Percentiles rank a stretch among this genome's conserved stretches.
Evolutionary conservation across 129 eudicot species (phyloP).

Genomic region (Flaveria linearis): DNA sequence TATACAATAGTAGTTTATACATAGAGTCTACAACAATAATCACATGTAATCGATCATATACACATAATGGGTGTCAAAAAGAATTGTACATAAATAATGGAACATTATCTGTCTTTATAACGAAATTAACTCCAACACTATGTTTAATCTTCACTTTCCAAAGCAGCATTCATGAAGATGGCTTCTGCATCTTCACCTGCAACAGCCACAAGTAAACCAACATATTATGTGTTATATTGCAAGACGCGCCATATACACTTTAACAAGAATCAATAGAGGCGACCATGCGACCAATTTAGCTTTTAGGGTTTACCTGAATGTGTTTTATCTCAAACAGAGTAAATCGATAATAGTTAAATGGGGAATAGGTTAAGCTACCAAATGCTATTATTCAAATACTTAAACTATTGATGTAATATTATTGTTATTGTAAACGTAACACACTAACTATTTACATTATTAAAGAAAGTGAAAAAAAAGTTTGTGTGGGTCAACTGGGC

Average conservation of each 20-base stretch:
- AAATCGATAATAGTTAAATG: neutral
- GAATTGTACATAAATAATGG: neutral
- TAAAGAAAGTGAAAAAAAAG: neutral
- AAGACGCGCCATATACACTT: neutral
- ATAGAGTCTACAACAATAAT: slow-evolving; percentile 26
- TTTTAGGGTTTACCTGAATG: too few relatives aligned
- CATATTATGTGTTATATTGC: neutral
- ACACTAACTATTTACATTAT: neutral
- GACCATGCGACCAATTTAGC: too few relatives aligned
- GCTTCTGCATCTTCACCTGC: slow-evolving; percentile 39
- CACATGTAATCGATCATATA: slow-evolving; percentile 20
- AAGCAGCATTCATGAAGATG: slow-evolving; percentile 23
- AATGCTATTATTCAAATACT: slow-evolving; percentile 3
- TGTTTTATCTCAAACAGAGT: neutral
- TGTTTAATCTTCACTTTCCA: neutral
- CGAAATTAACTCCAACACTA: slow-evolving; percentile 13
- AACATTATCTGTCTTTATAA: slow-evolving; percentile 28
- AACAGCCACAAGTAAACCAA: neutral
- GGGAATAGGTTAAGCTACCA: neutral
- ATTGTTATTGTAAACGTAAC: neutral
- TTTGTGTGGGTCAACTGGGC: slow-evolving; percentile 8
- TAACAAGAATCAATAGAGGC: neutral
- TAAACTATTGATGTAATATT: neutral
- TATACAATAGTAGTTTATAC: slow-evolving; percentile 23
- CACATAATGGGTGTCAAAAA: neutral